Evolutionary conservation across 2,329 filamentous ascomycete species (phyloP).

Genomic region (Diaporthe helianthi): DNA sequence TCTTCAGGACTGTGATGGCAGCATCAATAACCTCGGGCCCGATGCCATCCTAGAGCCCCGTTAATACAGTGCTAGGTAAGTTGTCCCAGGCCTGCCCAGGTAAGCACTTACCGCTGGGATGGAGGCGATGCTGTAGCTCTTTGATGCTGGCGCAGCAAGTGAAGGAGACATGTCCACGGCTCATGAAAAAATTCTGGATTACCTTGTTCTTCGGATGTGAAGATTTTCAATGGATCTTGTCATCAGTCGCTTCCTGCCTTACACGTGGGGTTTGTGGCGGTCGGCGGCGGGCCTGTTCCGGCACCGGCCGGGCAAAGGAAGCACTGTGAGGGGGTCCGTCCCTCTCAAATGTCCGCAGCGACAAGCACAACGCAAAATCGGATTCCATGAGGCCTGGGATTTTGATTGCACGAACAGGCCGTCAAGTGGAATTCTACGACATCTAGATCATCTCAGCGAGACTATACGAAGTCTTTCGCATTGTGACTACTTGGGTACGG

Average conservation of each 20-base stretch:
- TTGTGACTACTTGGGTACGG: too few relatives aligned
- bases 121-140: conserved; percentile 58
- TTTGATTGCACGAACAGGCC: background rate
- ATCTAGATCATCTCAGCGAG: background rate
- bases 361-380: background rate
- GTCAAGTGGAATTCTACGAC: background rate
- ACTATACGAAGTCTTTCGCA: background rate
- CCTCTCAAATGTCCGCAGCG: too few relatives aligned
- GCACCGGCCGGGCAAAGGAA: conserved; percentile 28
- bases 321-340: conserved; percentile 22
- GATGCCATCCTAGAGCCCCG: conserved; percentile 58
- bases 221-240: background rate
- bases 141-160: conserved; percentile 25
- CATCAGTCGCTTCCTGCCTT: too few relatives aligned
- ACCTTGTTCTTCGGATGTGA: background rate
- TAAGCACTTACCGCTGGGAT: conserved; percentile 58
- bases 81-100: background rate
- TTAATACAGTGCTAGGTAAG: too few relatives aligned
- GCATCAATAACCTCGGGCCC: conserved; percentile 68
- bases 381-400: background rate
- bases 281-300: background rate
- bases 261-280: background rate
- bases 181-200: background rate
- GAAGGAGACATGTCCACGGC: conserved; percentile 29
- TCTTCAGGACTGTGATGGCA: conserved; percentile 66